Percentiles rank a stretch among this genome's conserved stretches.
phyloP scores from a whole-genome alignment of 352 stramenopile genomes.

The Plasmopara halstedii region DNA sequence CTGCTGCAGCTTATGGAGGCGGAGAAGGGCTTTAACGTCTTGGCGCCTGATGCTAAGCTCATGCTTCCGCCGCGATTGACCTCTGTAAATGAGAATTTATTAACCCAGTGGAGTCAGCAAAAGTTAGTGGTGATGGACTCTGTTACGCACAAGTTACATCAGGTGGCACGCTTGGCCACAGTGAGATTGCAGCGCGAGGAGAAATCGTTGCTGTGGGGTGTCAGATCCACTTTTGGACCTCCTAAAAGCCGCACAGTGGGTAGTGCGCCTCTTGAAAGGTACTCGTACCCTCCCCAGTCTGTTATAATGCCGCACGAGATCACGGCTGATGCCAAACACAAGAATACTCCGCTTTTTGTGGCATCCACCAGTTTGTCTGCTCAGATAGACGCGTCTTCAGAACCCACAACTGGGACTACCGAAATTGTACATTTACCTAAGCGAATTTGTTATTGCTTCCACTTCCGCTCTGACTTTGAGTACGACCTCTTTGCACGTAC shows the following conservation, averaged over 20 bases:
- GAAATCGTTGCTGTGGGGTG: constrained; percentile 43
- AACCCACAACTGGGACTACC: constrained; percentile 2
- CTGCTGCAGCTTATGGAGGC: constrained; percentile 36
- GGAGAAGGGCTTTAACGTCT: constrained; percentile 38
- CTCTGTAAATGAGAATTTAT: constrained; percentile 3
- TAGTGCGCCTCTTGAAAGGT: constrained; percentile 8
- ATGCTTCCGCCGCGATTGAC: constrained; percentile 17
- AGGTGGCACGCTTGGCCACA: constrained; percentile 37
- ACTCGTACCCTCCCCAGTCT: constrained; percentile 1
- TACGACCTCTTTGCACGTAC: constrained; percentile 43
- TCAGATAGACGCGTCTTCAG: constrained; percentile 1
- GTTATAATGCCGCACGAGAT: constrained; percentile 13
- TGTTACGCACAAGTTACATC: constrained; percentile 43
- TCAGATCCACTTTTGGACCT: constrained; percentile 7
- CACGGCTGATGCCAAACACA: constrained; percentile 1
- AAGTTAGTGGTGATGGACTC: constrained; percentile 50
- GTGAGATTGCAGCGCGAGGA: constrained; percentile 33
- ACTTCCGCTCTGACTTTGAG: constrained; percentile 49
- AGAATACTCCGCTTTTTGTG: constrained; percentile 6
- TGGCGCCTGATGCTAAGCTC: constrained; percentile 40
- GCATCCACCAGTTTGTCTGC: constrained; percentile 6
- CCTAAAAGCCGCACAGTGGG: constrained; percentile 10
- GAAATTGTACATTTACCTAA: background rate
- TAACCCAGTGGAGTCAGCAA: constrained; percentile 30
- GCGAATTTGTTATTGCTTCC: constrained; percentile 56